phyloP scores from a whole-genome alignment of 371 early-diverging fungal genomes.

The Mortierella sp. region DNA sequence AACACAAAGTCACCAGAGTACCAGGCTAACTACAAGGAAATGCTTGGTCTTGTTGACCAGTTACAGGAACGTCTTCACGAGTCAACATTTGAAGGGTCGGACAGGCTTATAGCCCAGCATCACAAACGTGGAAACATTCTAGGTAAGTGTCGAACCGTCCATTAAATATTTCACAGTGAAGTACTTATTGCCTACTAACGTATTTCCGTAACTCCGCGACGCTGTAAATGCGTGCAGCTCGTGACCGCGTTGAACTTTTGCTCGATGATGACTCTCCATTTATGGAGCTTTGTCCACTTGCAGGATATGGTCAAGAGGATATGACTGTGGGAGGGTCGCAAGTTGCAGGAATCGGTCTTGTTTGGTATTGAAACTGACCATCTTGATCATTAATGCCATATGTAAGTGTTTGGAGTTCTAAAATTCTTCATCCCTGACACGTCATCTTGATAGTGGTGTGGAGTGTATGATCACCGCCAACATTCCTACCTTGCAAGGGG shows the following conservation, averaged over 20 bases:
- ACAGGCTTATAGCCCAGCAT: conserved; percentile 69
- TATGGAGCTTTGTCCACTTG: conserved; percentile 77
- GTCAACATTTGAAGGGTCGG: conserved; percentile 71
- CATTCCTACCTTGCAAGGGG: conserved; percentile 74
- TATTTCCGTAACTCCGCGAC: background rate
- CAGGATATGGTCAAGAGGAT: conserved; percentile 79
- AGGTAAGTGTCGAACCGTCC: conserved; percentile 57
- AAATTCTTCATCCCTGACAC: background rate
- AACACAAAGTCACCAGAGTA: conserved; percentile 63
- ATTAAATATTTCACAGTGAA: background rate
- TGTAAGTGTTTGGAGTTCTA: too few species aligned
- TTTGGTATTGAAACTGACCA: conserved; percentile 61
- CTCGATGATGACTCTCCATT: conserved; percentile 84
- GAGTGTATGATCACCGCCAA: conserved; percentile 76
- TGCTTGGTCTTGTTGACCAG: conserved; percentile 66
- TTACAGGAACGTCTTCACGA: conserved; percentile 69
- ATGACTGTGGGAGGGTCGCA: conserved; percentile 81
- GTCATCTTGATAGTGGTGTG: conserved; percentile 64
- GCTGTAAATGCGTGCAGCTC: conserved; percentile 57
- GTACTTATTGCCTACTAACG: background rate
- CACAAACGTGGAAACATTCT: conserved; percentile 74
- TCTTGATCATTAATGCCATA: too few species aligned
- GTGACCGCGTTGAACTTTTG: conserved; percentile 76
- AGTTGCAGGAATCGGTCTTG: conserved; percentile 79
- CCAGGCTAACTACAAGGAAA: conserved; percentile 70